Base-by-base conservation (phyloP, 2,329 filamentous ascomycete species). In the Trichoderma sp. region DNA sequence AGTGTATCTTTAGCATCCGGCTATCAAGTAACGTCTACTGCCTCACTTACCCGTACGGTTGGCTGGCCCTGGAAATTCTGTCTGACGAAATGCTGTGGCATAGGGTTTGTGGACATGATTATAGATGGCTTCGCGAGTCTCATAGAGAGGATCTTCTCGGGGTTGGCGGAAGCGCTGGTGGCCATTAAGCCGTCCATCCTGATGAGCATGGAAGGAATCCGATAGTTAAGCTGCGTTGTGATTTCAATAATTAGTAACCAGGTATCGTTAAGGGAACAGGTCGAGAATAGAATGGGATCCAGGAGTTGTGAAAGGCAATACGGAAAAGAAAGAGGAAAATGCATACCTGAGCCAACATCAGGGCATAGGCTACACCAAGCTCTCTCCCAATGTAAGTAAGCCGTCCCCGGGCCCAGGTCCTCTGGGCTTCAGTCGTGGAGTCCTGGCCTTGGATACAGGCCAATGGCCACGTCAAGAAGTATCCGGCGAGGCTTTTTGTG, bases 191-290 rank as follows among this genome's bases (percentile, higher is more conserved):
- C 81, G 73, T 88, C 86, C 43, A 83, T 79, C 33, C 81, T 83
- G 75, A 90, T 88, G 71, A 89, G 81, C 87, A 89, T 89, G 0
- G 86, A 89, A 2, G 88, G 88, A 21, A 89, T 81, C 29, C 88
- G 86, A 64, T 89, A 77, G 74, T 87, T 83, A 64, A 88, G 81
- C 87, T 88, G 61, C 47, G 70, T 69, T 52, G 16, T n/a, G 65
- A 19, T 49, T 49, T 13, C 27, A 33, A 19, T 8, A n/a, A 24
- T 59, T 33, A 59, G 59, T 21, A 4, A 31, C 31, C 3, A 21
- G 27, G 33, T n/a, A 29, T 13, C 8, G 19, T 29, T 37, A 35
- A 7, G 8, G 4, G 14, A 6, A 31, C 13, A 14, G 10, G 19
- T 5, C 10, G 29, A 6, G 37, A 5, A 19, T 5, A 10, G 27